These are phyloP conservation scores for Mycena epipterygia DNA, from an alignment of 768 basidiomycete genomes.

Conservation along the genomic window DNA sequence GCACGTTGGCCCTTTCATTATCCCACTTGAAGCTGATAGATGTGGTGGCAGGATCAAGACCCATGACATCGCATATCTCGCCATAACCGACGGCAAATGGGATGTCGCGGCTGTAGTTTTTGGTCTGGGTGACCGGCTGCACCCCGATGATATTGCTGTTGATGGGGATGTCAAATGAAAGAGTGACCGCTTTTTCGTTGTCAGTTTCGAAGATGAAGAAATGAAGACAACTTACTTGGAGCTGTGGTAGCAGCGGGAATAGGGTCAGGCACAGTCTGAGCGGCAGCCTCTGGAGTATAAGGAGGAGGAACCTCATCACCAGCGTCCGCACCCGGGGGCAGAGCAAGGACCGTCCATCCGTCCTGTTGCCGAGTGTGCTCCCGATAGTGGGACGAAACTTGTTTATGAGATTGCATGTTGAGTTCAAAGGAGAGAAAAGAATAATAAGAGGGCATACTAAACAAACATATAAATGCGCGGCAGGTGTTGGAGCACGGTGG, in stretches of 20 bases:
- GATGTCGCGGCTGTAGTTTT: neutral
- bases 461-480: too few relatives aligned
- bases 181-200: neutral
- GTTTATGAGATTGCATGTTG: too few relatives aligned
- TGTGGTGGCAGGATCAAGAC: neutral
- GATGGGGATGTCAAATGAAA: neutral
- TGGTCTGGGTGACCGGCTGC: neutral
- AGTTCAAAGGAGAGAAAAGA: too few relatives aligned
- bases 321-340: too few relatives aligned
- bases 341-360: too few relatives aligned
- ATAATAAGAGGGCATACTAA: too few relatives aligned
- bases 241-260: neutral
- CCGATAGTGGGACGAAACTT: too few relatives aligned
- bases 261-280: too few relatives aligned
- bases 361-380: too few relatives aligned
- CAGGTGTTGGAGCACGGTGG: too few relatives aligned
- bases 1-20: neutral
- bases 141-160: neutral
- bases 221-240: neutral
- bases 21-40: constrained; percentile 24
- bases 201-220: neutral
- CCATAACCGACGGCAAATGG: neutral
- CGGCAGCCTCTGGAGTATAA: neutral
- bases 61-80: constrained; percentile 21
- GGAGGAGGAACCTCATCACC: neutral